A percentile compares a stretch with the other conserved stretches of the same genome.
These are phyloP conservation scores for Zoysia japonica DNA, from an alignment of 176 grass and related monocot genomes.

Conservation along the genomic window DNA sequence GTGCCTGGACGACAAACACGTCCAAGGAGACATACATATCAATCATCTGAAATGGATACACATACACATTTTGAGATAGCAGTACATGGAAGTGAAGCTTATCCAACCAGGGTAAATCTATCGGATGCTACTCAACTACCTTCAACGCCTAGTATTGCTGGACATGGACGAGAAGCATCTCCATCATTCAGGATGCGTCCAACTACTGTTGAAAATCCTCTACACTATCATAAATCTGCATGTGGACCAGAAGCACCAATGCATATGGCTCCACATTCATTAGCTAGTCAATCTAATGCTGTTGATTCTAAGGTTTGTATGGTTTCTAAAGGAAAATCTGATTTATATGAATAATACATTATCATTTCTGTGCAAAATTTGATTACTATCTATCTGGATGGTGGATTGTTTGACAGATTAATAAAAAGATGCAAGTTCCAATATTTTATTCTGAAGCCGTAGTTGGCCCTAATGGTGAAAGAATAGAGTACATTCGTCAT, in stretches of 20 bases:
- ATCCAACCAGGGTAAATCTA: conserved; percentile 18
- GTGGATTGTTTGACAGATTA: conserved; percentile 42
- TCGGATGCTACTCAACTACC: conserved; percentile 35
- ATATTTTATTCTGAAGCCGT: conserved; percentile 54
- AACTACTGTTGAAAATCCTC: conserved; percentile 50
- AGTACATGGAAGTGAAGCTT: conserved; percentile 39
- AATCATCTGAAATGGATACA: conserved; percentile 40
- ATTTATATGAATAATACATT: conserved; percentile 23
- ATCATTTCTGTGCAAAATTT: conserved; percentile 18
- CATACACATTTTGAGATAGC: not conserved
- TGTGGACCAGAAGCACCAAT: conserved; percentile 28
- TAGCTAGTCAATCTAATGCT: conserved; percentile 18
- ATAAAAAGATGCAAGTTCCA: conserved; percentile 51
- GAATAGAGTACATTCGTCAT: conserved; percentile 54
- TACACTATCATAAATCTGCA: conserved; percentile 42
- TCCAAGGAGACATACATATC: conserved; percentile 22
- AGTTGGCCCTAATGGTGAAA: conserved; percentile 51
- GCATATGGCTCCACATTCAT: not conserved
- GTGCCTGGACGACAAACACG: conserved; percentile 41
- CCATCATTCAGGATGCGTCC: conserved; percentile 33
- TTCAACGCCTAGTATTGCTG: conserved; percentile 19
- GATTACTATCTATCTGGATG: conserved; percentile 27
- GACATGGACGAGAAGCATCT: conserved; percentile 31
- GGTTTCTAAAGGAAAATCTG: conserved; percentile 5
- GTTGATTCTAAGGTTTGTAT: conserved; percentile 42